These are phyloP conservation scores for Penicillium sumatraense DNA, from an alignment of 2,329 filamentous ascomycete genomes.

Conservation along the genomic window DNA sequence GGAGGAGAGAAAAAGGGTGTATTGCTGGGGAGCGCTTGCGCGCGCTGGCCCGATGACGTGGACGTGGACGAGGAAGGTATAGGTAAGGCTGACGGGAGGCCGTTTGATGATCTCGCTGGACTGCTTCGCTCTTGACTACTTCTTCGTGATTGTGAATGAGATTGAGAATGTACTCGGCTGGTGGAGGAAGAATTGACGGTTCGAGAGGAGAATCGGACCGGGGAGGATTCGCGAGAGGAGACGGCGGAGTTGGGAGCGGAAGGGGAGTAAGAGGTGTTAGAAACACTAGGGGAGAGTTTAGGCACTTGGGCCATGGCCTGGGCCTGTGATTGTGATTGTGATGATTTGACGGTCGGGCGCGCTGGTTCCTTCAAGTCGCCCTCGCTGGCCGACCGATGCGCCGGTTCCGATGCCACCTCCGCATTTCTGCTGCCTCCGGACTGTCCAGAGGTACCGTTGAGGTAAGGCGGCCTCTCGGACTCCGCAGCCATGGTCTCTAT, in stretches of 20 bases:
- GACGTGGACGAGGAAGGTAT: conserved; percentile 62
- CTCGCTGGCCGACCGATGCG: conserved; percentile 34
- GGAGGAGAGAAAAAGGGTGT: conserved; percentile 66
- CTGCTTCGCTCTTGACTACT: conserved; percentile 68
- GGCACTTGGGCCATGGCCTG: conserved; percentile 39
- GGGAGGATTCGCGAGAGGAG: conserved; percentile 56
- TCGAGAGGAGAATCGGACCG: conserved; percentile 40
- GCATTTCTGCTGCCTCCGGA: conserved; percentile 33
- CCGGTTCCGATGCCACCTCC: conserved; percentile 30
- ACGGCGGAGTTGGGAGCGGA: conserved; percentile 51
- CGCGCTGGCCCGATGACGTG: conserved; percentile 66
- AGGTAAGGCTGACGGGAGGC: conserved; percentile 35
- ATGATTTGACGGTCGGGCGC: conserved; percentile 32
- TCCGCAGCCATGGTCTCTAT: conserved; percentile 39
- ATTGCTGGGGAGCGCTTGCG: conserved; percentile 69
- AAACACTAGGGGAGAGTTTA: conserved; percentile 33
- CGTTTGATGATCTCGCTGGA: conserved; percentile 58
- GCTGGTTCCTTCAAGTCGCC: conserved; percentile 35
- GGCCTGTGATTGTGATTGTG: conserved; percentile 30
- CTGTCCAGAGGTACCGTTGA: conserved; percentile 35
- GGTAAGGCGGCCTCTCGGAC: conserved; percentile 42
- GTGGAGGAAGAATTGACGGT: conserved; percentile 35
- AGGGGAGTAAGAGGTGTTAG: conserved; percentile 34
- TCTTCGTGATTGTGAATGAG: conserved; percentile 66
- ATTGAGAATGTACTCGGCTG: conserved; percentile 52